Percentiles rank a stretch among this genome's conserved stretches.
Evolutionary conservation across 768 basidiomycete species (phyloP).

Genomic region (Rhodocollybia butyracea): DNA sequence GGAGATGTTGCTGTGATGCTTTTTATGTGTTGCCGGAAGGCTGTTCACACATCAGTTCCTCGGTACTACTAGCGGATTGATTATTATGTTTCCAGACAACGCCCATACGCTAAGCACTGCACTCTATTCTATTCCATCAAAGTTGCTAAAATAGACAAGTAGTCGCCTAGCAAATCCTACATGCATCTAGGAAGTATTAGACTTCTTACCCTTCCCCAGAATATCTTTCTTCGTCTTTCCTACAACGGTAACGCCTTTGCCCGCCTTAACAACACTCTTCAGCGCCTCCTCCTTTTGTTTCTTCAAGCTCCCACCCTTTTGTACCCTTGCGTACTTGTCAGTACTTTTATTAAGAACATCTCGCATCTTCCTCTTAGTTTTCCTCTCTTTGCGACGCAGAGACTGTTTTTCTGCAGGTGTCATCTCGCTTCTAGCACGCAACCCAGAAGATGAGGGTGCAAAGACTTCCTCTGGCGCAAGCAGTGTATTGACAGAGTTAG

Average conservation of each 20-base stretch:
- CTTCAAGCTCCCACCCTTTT: constrained; percentile 54
- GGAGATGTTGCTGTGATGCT: constrained; percentile 2
- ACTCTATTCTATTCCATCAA: too few relatives aligned
- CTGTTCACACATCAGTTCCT: too few relatives aligned
- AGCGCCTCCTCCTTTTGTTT: constrained; percentile 84
- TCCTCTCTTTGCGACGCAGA: constrained; percentile 64
- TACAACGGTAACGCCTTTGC: constrained; percentile 84
- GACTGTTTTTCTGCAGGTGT: constrained; percentile 82
- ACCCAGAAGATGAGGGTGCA: constrained; percentile 50
- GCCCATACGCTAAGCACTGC: too few relatives aligned
- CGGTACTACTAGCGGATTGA: too few relatives aligned
- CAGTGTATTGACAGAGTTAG: constrained; percentile 70
- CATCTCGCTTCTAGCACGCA: constrained; percentile 72
- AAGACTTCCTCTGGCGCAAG: constrained; percentile 94
- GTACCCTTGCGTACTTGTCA: constrained; percentile 58
- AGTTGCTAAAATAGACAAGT: too few relatives aligned
- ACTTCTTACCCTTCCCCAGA: constrained; percentile 19
- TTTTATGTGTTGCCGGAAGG: constrained; percentile 1
- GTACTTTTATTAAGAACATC: constrained; percentile 62
- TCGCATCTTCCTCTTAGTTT: constrained; percentile 65
- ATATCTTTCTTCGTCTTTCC: constrained; percentile 58
- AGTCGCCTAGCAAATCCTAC: too few relatives aligned
- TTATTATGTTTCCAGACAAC: too few relatives aligned
- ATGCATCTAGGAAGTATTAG: too few relatives aligned
- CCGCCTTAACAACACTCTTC: constrained; percentile 77